phyloP scores from a whole-genome alignment of 2,329 filamentous ascomycete genomes.

The Tolypocladium guangdongense region DNA sequence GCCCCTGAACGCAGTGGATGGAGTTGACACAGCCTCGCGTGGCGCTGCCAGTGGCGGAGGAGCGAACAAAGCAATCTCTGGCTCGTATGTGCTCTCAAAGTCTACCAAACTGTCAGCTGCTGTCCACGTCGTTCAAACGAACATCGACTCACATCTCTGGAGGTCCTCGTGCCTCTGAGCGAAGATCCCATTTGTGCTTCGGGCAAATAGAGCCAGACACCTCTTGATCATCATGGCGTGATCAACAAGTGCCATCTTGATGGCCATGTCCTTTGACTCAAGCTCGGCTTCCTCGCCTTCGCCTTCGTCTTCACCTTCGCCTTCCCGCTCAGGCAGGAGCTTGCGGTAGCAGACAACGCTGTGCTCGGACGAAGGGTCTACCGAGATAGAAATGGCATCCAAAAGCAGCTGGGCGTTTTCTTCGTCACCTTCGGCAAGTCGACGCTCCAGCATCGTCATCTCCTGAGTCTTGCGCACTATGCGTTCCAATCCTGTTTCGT shows the following conservation, averaged over 20 bases:
- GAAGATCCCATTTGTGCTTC: constrained; percentile 49
- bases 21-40: constrained; percentile 28
- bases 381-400: constrained; percentile 66
- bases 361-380: constrained; percentile 62
- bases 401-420: constrained; percentile 57
- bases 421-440: constrained; percentile 61
- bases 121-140: not conserved
- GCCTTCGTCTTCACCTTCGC: constrained; percentile 25
- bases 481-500: constrained; percentile 84
- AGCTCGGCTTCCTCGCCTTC: constrained; percentile 34
- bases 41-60: constrained; percentile 29
- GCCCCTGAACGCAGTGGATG: constrained; percentile 36
- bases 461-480: constrained; percentile 87
- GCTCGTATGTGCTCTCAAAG: constrained; percentile 52
- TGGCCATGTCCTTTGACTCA: constrained; percentile 59
- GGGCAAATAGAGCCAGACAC: constrained; percentile 59
- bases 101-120: constrained; percentile 28
- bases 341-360: constrained; percentile 70
- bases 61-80: constrained; percentile 53
- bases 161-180: constrained; percentile 47
- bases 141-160: constrained; percentile 45
- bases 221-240: constrained; percentile 82
- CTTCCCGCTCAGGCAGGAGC: constrained; percentile 48
- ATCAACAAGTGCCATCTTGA: constrained; percentile 78
- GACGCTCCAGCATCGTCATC: constrained; percentile 64